Evolutionary conservation across 768 basidiomycete genomes (phyloP).

Genomic region (Auriscalpium vulgare): DNA sequence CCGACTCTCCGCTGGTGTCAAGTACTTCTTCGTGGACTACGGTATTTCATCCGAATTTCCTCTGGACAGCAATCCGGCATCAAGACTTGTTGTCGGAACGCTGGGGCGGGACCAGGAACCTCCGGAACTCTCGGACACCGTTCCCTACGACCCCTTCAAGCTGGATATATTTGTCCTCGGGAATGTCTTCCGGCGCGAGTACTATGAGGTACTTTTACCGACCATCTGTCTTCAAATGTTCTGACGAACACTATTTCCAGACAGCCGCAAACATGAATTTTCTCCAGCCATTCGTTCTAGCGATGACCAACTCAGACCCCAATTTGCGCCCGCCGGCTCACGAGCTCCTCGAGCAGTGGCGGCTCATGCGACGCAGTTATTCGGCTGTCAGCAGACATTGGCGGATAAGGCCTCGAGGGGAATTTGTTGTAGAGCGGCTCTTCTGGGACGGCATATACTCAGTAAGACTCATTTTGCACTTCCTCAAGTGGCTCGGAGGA

Average conservation of each 20-base stretch:
- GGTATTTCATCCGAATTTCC: background rate
- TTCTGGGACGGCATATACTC: background rate
- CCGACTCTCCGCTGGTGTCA: background rate
- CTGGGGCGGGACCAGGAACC: background rate
- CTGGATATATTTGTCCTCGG: conserved; percentile 5
- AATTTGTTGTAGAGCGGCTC: background rate
- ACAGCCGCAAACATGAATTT: background rate
- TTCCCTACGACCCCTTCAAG: conserved; percentile 2
- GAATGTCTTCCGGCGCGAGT: background rate
- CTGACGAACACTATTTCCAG: background rate
- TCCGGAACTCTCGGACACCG: background rate
- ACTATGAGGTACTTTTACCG: background rate
- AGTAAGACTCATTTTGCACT: background rate
- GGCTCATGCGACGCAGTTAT: background rate
- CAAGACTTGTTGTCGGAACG: background rate
- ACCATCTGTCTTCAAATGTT: background rate
- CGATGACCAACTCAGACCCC: background rate
- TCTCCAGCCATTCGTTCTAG: background rate
- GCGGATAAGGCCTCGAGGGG: background rate
- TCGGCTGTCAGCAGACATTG: background rate
- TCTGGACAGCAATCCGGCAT: background rate
- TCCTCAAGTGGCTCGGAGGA: background rate
- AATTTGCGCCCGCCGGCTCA: background rate
- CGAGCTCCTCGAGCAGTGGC: background rate
- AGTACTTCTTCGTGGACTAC: background rate